Evolutionary conservation across 305 asterid genomes (phyloP).

Genomic region (Fraxinus velutina): DNA sequence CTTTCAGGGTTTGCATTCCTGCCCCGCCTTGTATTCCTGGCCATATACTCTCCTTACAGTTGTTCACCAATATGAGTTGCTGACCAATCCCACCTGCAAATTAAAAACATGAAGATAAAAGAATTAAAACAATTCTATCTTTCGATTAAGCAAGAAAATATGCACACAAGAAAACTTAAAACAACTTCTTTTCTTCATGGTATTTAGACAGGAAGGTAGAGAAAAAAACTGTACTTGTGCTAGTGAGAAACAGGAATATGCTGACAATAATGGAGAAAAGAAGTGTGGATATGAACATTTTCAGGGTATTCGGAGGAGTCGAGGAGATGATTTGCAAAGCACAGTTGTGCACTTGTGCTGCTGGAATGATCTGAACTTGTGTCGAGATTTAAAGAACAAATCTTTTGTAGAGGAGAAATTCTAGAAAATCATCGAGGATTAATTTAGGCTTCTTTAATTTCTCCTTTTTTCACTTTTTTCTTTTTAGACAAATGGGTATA

Average conservation of each 20-base stretch:
- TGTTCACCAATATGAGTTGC: conserved; percentile 76
- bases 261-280: conserved; percentile 26
- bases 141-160: not conserved
- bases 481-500: conserved; percentile 30
- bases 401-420: conserved; percentile 18
- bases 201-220: not conserved
- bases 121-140: not conserved
- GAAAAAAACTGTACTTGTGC: conserved; percentile 32
- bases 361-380: not conserved
- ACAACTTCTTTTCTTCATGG: not conserved
- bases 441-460: conserved; percentile 20
- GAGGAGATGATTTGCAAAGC: not conserved
- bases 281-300: conserved; percentile 33
- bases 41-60: conserved; percentile 80
- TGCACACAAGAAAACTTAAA: not conserved
- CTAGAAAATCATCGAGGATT: not conserved
- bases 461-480: conserved; percentile 20
- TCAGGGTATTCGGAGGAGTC: not conserved
- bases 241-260: conserved; percentile 30
- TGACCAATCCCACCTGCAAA: conserved; percentile 58
- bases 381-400: conserved; percentile 25
- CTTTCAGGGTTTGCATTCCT: conserved; percentile 53
- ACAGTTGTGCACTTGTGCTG: not conserved
- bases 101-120: not conserved
- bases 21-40: conserved; percentile 75